Conservation (phyloP, 768 basidiomycete species). For the Dentipellis sp. region DNA sequence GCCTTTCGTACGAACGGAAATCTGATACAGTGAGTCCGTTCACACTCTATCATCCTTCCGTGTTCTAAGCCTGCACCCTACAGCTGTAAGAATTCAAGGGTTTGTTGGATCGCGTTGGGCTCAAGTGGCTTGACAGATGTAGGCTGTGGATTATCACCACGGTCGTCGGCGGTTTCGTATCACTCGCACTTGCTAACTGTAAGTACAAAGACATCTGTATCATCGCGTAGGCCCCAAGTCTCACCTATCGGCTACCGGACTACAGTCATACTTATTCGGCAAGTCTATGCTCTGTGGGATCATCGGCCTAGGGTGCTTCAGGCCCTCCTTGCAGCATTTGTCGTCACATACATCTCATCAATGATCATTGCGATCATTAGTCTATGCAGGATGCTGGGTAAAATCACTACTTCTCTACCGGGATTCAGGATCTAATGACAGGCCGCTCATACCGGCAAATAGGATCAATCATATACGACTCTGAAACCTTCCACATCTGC, state of each 20-base stretch:
- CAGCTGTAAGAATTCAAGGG: background rate
- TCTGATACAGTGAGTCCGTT: no score
- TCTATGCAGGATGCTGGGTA: background rate
- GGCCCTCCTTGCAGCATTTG: background rate
- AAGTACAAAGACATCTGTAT: background rate
- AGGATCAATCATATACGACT: background rate
- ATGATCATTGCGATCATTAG: background rate
- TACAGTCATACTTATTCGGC: background rate
- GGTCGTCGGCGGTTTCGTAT: background rate
- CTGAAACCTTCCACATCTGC: background rate
- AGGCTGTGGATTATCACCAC: background rate
- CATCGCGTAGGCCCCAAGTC: background rate
- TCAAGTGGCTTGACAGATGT: background rate
- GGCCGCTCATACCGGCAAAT: no score
- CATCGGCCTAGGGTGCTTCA: background rate
- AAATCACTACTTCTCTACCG: background rate
- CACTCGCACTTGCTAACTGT: background rate
- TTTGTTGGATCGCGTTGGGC: background rate
- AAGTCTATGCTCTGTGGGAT: background rate
- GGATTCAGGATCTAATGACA: no score
- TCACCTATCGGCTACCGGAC: background rate
- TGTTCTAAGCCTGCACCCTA: no score
- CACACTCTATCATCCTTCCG: no score
- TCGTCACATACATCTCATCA: background rate
- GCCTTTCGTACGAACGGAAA: no score